Conservation (phyloP, 768 basidiomycete species). For the Mycena crocata region DNA sequence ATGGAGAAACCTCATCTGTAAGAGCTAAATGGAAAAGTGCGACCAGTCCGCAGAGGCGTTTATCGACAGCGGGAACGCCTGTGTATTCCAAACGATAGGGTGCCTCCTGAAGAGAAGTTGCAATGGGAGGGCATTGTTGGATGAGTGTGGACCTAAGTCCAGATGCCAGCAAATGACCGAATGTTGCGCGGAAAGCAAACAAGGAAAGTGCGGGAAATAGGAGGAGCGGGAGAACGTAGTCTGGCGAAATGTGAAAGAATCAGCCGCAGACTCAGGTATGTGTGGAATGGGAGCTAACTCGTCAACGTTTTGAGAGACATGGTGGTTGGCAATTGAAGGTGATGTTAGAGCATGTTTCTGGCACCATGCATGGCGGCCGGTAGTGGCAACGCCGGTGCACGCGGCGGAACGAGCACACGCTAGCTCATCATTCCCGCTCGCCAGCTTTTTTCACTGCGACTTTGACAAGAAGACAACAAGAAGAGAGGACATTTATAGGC, state of each 20-base stretch:
- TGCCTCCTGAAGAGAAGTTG: conserved; percentile 17
- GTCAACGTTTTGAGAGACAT: conserved; percentile 2
- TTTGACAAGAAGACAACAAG: too few species aligned
- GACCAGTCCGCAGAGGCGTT: conserved; percentile 56
- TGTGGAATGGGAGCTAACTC: background rate
- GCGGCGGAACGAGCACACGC: too few species aligned
- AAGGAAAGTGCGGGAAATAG: conserved; percentile 54
- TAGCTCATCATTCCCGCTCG: too few species aligned
- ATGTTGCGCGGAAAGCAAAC: conserved; percentile 47
- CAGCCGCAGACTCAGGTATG: background rate
- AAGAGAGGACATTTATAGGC: too few species aligned
- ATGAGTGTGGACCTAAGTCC: conserved; percentile 42
- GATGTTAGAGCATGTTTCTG: too few species aligned
- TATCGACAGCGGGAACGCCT: conserved; percentile 47
- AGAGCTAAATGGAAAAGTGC: conserved; percentile 61
- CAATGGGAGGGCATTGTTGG: conserved; percentile 45
- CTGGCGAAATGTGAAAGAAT: background rate
- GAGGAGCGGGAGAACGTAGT: background rate
- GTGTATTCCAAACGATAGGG: conserved; percentile 56
- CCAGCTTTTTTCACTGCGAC: too few species aligned
- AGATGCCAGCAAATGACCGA: conserved; percentile 46
- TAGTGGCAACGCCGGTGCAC: too few species aligned
- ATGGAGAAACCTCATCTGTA: conserved; percentile 38
- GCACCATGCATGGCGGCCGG: too few species aligned
- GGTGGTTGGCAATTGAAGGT: too few species aligned